Evolutionary conservation across 139 green algal species (phyloP).

Genomic region (Chlamydomonas applanata): DNA sequence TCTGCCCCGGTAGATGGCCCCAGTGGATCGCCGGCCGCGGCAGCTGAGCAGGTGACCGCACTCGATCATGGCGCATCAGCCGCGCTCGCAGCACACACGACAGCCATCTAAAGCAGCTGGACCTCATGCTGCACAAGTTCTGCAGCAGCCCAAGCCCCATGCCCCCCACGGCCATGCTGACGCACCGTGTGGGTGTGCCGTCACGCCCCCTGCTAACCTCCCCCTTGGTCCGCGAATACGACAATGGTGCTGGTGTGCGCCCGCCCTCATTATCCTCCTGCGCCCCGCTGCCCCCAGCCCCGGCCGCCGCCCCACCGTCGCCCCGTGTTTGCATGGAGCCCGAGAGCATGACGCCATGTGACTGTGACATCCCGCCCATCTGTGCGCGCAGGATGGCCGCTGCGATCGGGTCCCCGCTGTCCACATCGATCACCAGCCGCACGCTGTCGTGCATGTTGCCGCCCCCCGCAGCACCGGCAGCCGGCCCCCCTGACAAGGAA

Average conservation of each 20-base stretch:
- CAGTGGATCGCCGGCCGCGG: too few relatives aligned
- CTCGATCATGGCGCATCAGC: too few relatives aligned
- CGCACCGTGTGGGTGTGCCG: background rate
- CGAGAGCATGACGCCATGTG: background rate
- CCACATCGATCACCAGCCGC: conserved; percentile 21
- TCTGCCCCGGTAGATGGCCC: too few relatives aligned
- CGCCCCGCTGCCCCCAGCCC: too few relatives aligned
- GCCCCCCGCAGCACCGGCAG: too few relatives aligned
- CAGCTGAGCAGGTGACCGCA: too few relatives aligned
- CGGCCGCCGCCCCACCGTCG: background rate
- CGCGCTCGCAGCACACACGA: too few relatives aligned
- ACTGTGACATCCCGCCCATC: background rate
- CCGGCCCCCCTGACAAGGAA: conserved; percentile 1
- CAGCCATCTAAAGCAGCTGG: too few relatives aligned
- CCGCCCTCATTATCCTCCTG: background rate
- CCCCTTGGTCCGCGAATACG: background rate
- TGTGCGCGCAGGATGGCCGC: conserved; percentile 34
- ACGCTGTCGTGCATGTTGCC: conserved; percentile 19
- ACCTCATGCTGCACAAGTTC: too few relatives aligned
- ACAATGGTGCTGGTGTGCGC: background rate
- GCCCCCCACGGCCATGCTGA: too few relatives aligned
- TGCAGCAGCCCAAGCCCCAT: too few relatives aligned
- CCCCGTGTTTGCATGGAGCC: background rate
- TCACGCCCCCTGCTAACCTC: background rate
- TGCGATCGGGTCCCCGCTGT: conserved; percentile 34